Evolutionary conservation across 2,329 filamentous ascomycete species (phyloP), one percentile per base, ranked within the genome.

Genomic region (Aspergillus thermomutatus): DNA sequence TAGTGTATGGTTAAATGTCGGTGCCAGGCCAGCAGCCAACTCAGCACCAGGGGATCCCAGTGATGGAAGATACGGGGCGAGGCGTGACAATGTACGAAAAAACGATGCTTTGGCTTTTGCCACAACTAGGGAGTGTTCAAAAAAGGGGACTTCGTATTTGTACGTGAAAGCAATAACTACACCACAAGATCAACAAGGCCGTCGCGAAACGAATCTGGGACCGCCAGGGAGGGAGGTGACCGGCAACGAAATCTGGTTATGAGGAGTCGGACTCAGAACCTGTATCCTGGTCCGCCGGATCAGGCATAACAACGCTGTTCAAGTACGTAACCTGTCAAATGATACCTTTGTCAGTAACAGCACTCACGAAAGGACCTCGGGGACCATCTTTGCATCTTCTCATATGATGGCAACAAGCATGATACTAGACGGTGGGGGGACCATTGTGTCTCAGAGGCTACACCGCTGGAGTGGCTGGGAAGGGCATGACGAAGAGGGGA

Each of bases 231-330:
- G 11, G 43, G 43, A 23, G 4, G 14, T 25, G 23, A 5, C 21
- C 5, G 7, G 21, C 43, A 23, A 26, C 21, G 43, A 26, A 46
- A 14, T 23, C 43, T 46, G 43, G 5, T 23, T 11, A 46, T 26
- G 49, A 23, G 45, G 54, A 54, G 40, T 67, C 65, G 21, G 64
- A 75, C 0, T 73, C 74, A 4, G 74, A 75, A 10, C 70, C 70
- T 8, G 69, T 69, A 14, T 77, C 76, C 4, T 70, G 68, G 10
- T 77, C 76, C 14, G 80, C 80, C 6, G 80, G 80, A 68, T 91
- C 89, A 3, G 89, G 88, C 87, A 89, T 89, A 56, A 90, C 87
- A 46, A 89, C 81, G 57, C 80, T 83, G 67, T 91, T 92, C 58
- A 91, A 72, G 72, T 89, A 90, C 28, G 85, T 84, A 53, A 91